Base-by-base conservation (phyloP, 176 grass and related monocot genomes). In the Elaeis guineensis region DNA sequence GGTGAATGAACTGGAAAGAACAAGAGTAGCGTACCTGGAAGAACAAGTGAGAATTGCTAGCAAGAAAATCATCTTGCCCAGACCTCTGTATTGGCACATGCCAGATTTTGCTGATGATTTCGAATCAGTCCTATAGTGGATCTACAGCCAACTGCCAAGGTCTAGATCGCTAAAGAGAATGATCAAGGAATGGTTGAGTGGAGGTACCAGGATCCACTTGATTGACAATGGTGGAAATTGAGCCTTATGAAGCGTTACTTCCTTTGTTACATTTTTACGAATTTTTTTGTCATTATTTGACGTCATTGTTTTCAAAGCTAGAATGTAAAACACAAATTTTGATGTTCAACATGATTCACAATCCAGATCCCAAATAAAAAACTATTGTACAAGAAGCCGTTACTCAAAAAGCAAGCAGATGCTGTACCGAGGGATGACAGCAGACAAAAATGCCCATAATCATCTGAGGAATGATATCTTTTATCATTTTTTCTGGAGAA, bases 81-180 rank as follows among this genome's bases (percentile, higher is more conserved):
- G 76, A 64, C 86, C 70, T 97, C 22, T 74, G 85, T 0, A 22
- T 22, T 22, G 22, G 22, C 22, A 97, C 78, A 88, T 85, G 87
- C 64, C 75, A 18, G 81, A 90, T 69, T 97, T 97, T 58, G 87
- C 92, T 39, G 87, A 97, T 63, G 7, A 89, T 49, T 72, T 62
- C 12, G 92, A 84, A 53, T 91, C 92, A 49, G 69, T 97, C 52
- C 69, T 97, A 14, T 87, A 97, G 74, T 97, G 92, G 87, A 78
- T 91, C 4, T 80, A 97, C 69, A 97, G 92, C 66, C 87, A 97
- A 66, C 82, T 88, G 52, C 87, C 65, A 20, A 77, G 65, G 28
- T 61, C 77, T 0, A 48, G 65, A 56, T 72, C 65, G 16, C 74
- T 91, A 2, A 80, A 82, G 58, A 62, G 75, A 44, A 65, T 75